These are phyloP conservation scores for Kwoniella bestiolae DNA, from an alignment of 768 basidiomycete genomes.

Conservation along the genomic window DNA sequence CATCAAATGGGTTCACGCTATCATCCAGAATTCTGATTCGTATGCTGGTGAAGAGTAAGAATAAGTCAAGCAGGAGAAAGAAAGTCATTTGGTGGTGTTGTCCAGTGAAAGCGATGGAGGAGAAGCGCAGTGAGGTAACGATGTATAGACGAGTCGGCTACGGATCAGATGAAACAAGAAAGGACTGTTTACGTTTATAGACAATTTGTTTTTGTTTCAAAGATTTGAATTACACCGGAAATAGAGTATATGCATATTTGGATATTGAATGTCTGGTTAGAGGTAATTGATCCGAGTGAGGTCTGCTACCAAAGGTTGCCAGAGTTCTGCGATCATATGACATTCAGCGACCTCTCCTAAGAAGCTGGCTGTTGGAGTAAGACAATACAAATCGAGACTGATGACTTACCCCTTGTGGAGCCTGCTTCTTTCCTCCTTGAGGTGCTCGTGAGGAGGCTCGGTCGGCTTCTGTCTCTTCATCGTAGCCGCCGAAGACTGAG, in stretches of 20 bases:
- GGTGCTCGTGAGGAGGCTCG: conserved; percentile 22
- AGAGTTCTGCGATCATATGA: neutral
- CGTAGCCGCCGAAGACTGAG: conserved; percentile 47
- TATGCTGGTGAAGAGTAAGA: conserved; percentile 47
- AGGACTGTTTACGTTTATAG: too few relatives aligned
- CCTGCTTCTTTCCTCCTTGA: conserved; percentile 44
- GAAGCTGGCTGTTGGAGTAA: too few relatives aligned
- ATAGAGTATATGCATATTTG: neutral
- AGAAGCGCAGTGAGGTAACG: neutral
- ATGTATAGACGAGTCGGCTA: neutral
- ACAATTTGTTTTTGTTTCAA: too few relatives aligned
- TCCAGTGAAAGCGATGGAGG: neutral
- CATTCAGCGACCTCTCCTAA: too few relatives aligned
- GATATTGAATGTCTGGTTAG: conserved; percentile 2
- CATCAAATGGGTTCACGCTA: conserved; percentile 52
- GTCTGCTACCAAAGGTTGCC: conserved; percentile 8
- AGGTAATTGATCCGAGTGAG: too few relatives aligned
- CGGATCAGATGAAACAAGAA: neutral
- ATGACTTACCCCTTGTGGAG: conserved; percentile 20
- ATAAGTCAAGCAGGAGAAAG: neutral
- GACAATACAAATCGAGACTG: neutral
- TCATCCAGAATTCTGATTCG: conserved; percentile 52
- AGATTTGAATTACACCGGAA: neutral
- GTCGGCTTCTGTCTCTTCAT: conserved; percentile 47
- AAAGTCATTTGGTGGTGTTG: neutral